Evolutionary conservation across 108 stramenopile genomes (phyloP).

Genomic region (Aurantiochytrium sp.): DNA sequence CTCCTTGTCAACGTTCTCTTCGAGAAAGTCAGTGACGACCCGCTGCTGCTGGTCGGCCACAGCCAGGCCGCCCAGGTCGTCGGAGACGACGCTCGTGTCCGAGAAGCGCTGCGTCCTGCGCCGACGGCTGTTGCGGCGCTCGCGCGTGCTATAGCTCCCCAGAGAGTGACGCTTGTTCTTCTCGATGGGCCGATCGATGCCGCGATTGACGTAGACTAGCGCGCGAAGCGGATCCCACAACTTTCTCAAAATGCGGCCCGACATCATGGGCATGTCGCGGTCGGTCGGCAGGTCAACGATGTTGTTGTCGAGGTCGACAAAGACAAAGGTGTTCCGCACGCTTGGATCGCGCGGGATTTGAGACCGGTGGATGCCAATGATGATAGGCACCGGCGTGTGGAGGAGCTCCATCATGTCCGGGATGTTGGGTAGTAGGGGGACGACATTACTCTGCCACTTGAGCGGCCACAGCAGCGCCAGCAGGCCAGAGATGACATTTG

Average conservation of each 20-base stretch:
- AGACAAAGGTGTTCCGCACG: neutral
- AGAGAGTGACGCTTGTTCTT: neutral
- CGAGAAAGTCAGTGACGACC: neutral
- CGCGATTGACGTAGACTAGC: neutral
- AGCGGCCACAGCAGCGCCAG: neutral
- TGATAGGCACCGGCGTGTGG: neutral
- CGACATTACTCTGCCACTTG: neutral
- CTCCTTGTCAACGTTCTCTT: neutral
- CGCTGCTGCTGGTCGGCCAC: neutral
- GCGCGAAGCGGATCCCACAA: neutral
- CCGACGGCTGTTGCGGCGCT: neutral
- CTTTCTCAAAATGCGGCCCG: neutral
- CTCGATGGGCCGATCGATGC: neutral
- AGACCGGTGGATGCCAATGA: constrained; percentile 1
- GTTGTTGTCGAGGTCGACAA: constrained; percentile 8
- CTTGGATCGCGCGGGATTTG: neutral
- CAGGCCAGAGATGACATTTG: neutral
- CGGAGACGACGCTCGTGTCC: neutral
- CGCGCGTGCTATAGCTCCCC: neutral
- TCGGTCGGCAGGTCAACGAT: neutral
- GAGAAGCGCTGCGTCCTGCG: neutral
- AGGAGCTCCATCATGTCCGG: neutral
- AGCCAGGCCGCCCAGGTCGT: neutral
- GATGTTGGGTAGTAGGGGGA: neutral
- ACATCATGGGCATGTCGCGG: neutral